phyloP scores from a whole-genome alignment of 2,329 filamentous ascomycete genomes.

The Diaporthe longicolla region DNA sequence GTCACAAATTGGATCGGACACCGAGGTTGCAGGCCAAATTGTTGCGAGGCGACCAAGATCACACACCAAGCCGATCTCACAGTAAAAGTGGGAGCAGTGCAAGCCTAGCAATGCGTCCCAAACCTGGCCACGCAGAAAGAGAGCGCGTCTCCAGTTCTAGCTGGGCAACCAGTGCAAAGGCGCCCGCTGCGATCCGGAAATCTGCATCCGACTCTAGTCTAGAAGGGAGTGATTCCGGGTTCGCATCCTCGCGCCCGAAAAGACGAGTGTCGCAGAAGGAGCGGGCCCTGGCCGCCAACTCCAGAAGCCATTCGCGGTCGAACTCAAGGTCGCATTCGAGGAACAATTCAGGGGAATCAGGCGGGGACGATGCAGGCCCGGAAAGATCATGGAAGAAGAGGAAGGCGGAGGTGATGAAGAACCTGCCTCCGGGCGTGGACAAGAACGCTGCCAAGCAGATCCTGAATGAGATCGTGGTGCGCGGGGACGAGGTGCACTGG shows the following conservation, averaged over 20 bases:
- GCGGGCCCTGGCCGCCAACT: constrained; percentile 7
- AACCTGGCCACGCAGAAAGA: constrained; percentile 38
- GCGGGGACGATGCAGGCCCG: constrained; percentile 56
- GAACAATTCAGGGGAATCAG: constrained; percentile 53
- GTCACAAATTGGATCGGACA: constrained; percentile 27
- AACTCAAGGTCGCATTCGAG: constrained; percentile 39
- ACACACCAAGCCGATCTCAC: constrained; percentile 43
- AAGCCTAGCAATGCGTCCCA: constrained; percentile 43
- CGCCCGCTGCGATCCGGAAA: constrained; percentile 27
- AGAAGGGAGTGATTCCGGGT: constrained; percentile 38
- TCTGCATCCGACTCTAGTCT: constrained; percentile 40
- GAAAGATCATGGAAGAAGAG: constrained; percentile 72
- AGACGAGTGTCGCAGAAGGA: constrained; percentile 39
- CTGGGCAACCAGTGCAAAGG: constrained; percentile 31
- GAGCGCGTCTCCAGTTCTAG: constrained; percentile 35
- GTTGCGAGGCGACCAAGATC: constrained; percentile 37
- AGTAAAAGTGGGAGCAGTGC: constrained; percentile 47
- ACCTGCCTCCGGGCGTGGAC: constrained; percentile 86
- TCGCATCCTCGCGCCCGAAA: constrained; percentile 31
- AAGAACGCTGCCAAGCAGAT: constrained; percentile 89
- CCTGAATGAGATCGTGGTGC: constrained; percentile 93
- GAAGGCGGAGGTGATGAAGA: constrained; percentile 78
- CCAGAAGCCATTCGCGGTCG: constrained; percentile 26
- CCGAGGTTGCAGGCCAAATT: constrained; percentile 25
- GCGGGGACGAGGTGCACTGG: constrained; percentile 96